A percentile compares a stretch with the other conserved stretches of the same genome.
phyloP scores from a whole-genome alignment of 331 rosid genomes.

The Prunus yedoensis region DNA sequence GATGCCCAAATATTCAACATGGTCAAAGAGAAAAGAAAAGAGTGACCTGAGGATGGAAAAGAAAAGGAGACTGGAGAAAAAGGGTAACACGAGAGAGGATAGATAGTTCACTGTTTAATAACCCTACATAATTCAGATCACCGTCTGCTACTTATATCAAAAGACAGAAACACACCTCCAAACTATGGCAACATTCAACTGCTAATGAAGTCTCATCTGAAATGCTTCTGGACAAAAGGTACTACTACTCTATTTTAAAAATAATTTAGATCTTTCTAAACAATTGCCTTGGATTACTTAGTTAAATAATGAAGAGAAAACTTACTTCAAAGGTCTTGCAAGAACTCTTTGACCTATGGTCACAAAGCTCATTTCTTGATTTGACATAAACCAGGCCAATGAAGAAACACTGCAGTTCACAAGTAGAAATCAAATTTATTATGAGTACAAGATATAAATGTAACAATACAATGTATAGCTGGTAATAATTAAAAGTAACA shows the following conservation, averaged over 20 bases:
- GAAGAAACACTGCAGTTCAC: conserved; percentile 82
- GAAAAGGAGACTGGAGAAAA: background rate
- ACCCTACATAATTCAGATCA: background rate
- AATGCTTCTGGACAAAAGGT: background rate
- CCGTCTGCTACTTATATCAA: background rate
- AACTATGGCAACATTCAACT: background rate
- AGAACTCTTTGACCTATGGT: conserved; percentile 97
- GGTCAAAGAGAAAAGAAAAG: conserved; percentile 11
- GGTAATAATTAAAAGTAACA: conserved; percentile 7
- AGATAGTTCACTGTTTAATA: background rate
- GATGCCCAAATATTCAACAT: conserved; percentile 17
- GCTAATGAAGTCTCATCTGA: conserved; percentile 4
- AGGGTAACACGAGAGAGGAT: conserved; percentile 3
- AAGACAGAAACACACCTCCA: background rate
- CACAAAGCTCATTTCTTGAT: conserved; percentile 97
- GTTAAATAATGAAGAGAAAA: conserved; percentile 16
- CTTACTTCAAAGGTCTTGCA: conserved; percentile 94
- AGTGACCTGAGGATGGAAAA: background rate
- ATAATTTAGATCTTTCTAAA: conserved; percentile 15
- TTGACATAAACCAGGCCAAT: conserved; percentile 99
- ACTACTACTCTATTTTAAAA: background rate
- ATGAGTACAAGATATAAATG: conserved; percentile 13
- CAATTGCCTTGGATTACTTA: background rate
- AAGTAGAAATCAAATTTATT: conserved; percentile 15
- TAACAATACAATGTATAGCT: conserved; percentile 13